Conservation (phyloP, 805 yeast genomes). For the Isabelozyma heimii region DNA sequence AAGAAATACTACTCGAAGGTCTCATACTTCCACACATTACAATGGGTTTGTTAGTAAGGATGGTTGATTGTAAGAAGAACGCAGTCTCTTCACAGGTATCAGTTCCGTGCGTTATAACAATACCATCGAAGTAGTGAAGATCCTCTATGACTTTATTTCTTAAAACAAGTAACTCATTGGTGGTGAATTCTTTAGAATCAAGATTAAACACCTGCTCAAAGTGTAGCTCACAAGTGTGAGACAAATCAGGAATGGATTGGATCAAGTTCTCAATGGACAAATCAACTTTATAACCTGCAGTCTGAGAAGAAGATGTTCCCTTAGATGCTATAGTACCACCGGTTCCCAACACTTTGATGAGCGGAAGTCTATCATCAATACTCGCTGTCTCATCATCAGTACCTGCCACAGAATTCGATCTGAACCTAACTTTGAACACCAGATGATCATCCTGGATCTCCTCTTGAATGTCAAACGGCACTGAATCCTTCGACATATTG, state of each 20-base stretch:
- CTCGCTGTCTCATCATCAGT: conserved; percentile 3
- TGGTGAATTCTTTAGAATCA: conserved; percentile 58
- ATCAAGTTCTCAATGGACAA: conserved; percentile 48
- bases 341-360: conserved; percentile 41
- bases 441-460: conserved; percentile 29
- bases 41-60: conserved; percentile 48
- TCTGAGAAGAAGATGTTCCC: conserved; percentile 35
- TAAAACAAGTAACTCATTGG: conserved; percentile 42
- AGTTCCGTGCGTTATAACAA: conserved; percentile 71
- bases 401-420: conserved; percentile 28
- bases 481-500: background rate
- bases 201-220: conserved; percentile 63
- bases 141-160: conserved; percentile 46
- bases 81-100: conserved; percentile 70
- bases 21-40: conserved; percentile 75
- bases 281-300: conserved; percentile 45
- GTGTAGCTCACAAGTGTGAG: conserved; percentile 51
- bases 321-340: conserved; percentile 48
- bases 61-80: conserved; percentile 54
- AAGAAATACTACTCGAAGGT: conserved; percentile 66
- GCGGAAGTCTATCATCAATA: conserved; percentile 19
- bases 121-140: conserved; percentile 49
- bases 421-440: conserved; percentile 32
- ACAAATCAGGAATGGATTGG: conserved; percentile 54
- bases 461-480: conserved; percentile 12